Base-by-base conservation (phyloP, 768 basidiomycete species). In the Aureoboletus auriporus region DNA sequence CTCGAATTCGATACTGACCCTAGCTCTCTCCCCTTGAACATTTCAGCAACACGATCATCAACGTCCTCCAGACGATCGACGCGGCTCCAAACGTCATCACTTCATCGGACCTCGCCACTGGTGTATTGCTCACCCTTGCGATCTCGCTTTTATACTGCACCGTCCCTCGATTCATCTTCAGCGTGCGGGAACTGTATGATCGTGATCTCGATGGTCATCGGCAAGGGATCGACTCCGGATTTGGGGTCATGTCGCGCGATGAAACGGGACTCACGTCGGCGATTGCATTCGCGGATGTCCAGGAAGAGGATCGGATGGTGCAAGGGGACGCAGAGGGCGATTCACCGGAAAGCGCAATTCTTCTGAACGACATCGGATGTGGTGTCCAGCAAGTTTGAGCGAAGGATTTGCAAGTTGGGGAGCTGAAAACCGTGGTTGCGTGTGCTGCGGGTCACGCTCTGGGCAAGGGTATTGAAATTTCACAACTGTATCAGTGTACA, bases 81-180 rank as follows among this genome's bases (percentile, higher is more conserved):
- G 14, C 5, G 11, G 33, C 9, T 14, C 33, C 33, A 33, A 14
- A 14, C 11, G 11, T 10, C 11, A 33, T 14, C 33, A 33, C 33
- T 11, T 1, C 33, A 14, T 33, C 33, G 33, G 6, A 12, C 12
- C 12, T 33, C 44, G 17, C 16, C 16, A 4, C 23, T 12, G 10
- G 13, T 28, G 23, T 14, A 3, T 7, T 28, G 9, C 8, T 7
- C n/a, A 11, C 1, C 4, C 8, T 10, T 23, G 6, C 33, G 10
- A 23, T 12, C 27, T 8, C 29, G 8, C 33, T 37, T 27, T 27
- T 41, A 6, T 47, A 35, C 11, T 35, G 30, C 13, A n/a, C 51
- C 5, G 47, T 57, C 26, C 54, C 54, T 6, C 49, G 57, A 6
- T 59, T 59, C 39, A 46, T 59, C 42, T 47, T 60, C 4, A 37